Conservation (phyloP, 441 rosid genomes). For the Erysimum cheiri region DNA sequence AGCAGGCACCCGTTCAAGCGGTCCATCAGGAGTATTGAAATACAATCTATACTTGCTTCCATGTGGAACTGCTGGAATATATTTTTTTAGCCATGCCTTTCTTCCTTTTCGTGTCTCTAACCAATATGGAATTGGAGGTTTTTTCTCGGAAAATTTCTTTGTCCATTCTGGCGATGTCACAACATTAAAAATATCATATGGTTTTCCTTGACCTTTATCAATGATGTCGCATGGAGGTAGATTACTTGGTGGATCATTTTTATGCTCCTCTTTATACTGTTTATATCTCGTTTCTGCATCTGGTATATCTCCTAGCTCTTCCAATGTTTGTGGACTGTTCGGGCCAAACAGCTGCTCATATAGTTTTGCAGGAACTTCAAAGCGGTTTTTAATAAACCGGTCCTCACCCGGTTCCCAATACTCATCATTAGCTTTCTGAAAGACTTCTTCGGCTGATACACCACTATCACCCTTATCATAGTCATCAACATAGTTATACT, state of each 20-base stretch:
- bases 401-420: slow-evolving; percentile 99
- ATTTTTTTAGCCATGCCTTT: slow-evolving; percentile 90
- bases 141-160: slow-evolving; percentile 72
- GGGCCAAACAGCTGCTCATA: slow-evolving; percentile 96
- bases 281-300: slow-evolving; percentile 87
- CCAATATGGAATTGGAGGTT: slow-evolving; percentile 91
- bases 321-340: slow-evolving; percentile 84
- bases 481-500: slow-evolving; percentile 86
- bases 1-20: slow-evolving; percentile 92
- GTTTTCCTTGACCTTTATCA: slow-evolving; percentile 81
- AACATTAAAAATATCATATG: slow-evolving; percentile 69
- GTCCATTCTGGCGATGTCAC: slow-evolving; percentile 63
- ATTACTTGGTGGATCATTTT: slow-evolving; percentile 90
- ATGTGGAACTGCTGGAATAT: slow-evolving; percentile 84
- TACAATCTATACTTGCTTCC: slow-evolving; percentile 95
- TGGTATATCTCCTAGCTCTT: slow-evolving; percentile 81
- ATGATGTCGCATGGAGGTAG: slow-evolving; percentile 84
- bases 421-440: slow-evolving; percentile 84
- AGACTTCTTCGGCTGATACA: slow-evolving; percentile 71
- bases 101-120: slow-evolving; percentile 95
- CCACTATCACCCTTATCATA: slow-evolving; percentile 94
- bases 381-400: slow-evolving; percentile 72
- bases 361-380: slow-evolving; percentile 86
- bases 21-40: slow-evolving; percentile 90
- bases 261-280: slow-evolving; percentile 82